Evolutionary conservation across 352 stramenopile genomes (phyloP), one percentile per base, ranked within the genome.

Genomic region (Bremia lactucae): DNA sequence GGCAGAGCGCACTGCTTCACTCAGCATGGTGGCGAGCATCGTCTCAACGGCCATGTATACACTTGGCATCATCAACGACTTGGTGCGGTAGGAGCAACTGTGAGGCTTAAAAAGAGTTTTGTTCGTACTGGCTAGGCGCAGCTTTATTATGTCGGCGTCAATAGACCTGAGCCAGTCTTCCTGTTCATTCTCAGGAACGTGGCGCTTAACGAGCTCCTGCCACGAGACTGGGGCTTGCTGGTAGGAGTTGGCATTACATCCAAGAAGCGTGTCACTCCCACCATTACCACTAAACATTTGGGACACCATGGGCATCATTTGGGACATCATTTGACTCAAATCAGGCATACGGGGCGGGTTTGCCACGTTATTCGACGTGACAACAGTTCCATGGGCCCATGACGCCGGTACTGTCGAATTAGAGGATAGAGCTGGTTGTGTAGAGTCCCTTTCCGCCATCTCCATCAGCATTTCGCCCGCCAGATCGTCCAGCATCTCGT

Each of bases 391-490:
- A 23, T 36, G 50, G 9, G 68, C 64, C 37, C 62, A 67, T 22
- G 71, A 61, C 2, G 36, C 16, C 26, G 52, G 52, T 2, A 52
- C 41, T 4, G 48, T 49, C 40, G 55, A 57, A 50, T 20, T 50
- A 36, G 20, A 61, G 26, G 23, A 39, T 40, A 13, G n/a, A 6
- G n/a, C n/a, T 19, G 36, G 4, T 9, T 39, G 36, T 34, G 48
- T 28, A 15, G 29, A 11, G 19, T 42, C 33, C 8, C 59, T 46
- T 19, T 65, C 60, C 36, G 58, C 62, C 59, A 87, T 71, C 63
- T 87, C 77, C 55, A 75, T 60, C 20, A 87, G 63, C 71, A 90
- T 83, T 38, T 90, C 78, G 54, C 87, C 74, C 34, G 76, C 76
- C 36, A 90, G 62, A 36, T 48, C 73, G 57, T 90, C 75, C 22